phyloP scores from a whole-genome alignment of 345 rosid species.

The Psidium guajava region DNA sequence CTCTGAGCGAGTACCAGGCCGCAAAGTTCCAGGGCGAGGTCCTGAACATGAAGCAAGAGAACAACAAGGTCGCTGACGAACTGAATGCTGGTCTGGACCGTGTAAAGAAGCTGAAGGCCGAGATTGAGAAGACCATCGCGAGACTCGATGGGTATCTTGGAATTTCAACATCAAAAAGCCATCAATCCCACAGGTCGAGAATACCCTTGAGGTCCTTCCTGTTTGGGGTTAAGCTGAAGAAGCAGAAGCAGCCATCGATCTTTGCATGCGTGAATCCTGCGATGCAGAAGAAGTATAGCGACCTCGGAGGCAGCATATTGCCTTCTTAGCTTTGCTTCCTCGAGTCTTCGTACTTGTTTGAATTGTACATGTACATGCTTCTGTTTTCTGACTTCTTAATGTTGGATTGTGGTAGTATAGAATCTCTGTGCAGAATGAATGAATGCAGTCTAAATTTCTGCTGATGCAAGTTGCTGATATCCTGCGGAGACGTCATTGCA shows the following conservation, averaged over 20 bases:
- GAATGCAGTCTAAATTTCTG: background rate
- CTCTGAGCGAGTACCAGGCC: conserved; percentile 47
- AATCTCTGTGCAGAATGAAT: background rate
- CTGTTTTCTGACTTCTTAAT: background rate
- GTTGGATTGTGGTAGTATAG: background rate
- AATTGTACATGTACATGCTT: background rate
- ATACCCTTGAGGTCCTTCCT: conserved; percentile 77
- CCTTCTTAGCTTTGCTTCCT: background rate
- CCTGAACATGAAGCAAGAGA: conserved; percentile 87
- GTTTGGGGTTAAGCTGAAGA: conserved; percentile 82
- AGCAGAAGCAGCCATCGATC: conserved; percentile 30
- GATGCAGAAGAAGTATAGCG: conserved; percentile 36
- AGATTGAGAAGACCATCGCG: conserved; percentile 35
- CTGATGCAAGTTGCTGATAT: background rate
- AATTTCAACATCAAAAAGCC: conserved; percentile 15
- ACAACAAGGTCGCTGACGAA: conserved; percentile 49
- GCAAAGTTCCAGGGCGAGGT: conserved; percentile 83
- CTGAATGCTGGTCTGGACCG: conserved; percentile 45
- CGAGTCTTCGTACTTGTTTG: background rate
- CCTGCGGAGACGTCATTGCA: background rate
- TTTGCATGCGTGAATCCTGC: conserved; percentile 55
- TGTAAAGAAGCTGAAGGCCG: conserved; percentile 29
- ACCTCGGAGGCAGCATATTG: conserved; percentile 3
- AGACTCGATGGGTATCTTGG: conserved; percentile 50
- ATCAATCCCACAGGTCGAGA: conserved; percentile 19